Base-by-base conservation (phyloP, 2,329 filamentous ascomycete genomes). In the Xylariales sp. region DNA sequence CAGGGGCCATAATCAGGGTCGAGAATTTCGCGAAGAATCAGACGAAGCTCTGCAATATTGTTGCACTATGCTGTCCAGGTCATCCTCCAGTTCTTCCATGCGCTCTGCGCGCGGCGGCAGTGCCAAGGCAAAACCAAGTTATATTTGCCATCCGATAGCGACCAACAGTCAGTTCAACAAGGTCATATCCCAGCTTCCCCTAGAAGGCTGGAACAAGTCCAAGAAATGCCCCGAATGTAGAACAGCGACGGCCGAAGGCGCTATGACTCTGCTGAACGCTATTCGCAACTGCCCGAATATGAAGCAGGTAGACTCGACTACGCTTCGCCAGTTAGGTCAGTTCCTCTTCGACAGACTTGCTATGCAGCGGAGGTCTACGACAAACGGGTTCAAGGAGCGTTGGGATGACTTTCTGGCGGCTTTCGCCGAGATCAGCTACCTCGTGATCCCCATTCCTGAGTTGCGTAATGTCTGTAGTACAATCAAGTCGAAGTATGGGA, bases 151-250 rank as follows among this genome's bases (percentile, higher is more conserved):
- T 18, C 35, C 25, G 27, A 29, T 19, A 10, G 25, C 29, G 14
- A 38, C 29, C 24, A 38, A 16, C 28, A 33, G 22, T 29, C 27
- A 22, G 12, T 31, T 28, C 28, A 37, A 38, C 29, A 32, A 31
- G 4, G 27, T 33, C 20, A 28, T 38, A 25, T 27, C 31, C 0
- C 33, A 28, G 10, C 28, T 38, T 8, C 36, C 36, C 19, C 24
- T 38, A 5, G 28, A 31, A 2, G 24, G n/a, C n/a, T n/a, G n/a
- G n/a, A n/a, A 31, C n/a, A 43, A 43, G 29, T 38, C 35, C 15
- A 43, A 37, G 28, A 37, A 38, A n/a, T 43, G 41, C 27, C 20
- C 41, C 19, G 41, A 43, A 11, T 43, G 41, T 29, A 34, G 33
- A 14, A 33, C 35, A 12, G 27, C 21, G 34, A 43, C 35, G 21